Evolutionary conservation across 371 early-diverging fungal genomes (phyloP), one percentile per base, ranked within the genome.

Genomic region (Actinomucor elegans): DNA sequence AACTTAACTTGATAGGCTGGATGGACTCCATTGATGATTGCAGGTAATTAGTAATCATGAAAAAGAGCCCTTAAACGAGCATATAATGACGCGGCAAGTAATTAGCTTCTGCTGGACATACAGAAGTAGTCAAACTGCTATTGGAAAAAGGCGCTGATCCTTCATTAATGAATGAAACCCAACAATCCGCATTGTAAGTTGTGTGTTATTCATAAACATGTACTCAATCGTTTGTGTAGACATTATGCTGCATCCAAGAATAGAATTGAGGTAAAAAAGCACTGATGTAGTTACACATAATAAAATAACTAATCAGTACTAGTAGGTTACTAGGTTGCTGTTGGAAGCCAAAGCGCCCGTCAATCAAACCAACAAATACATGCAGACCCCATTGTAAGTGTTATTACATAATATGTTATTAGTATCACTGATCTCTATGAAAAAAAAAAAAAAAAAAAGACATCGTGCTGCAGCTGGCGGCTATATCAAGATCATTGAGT

Each of bases 1-100:
- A 29, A 42, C 11, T 44, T 10, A 21, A 4, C 10, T 21, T 11
- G 21, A 17, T 54, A 80, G 80, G 64, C 79, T 11, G 77, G 71
- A 5, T 85, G 85, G 85, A 77, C 83, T 5, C 81, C 85, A 8
- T 57, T 85, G 28, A 75, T 78, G 61, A 85, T 85, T 66, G 82
- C 85, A 52, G 78, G 83, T 80, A 71, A 34, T 20, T 38, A 23
- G 24, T 1, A 12, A 41, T 5, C 1, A 24, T 12, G 26, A 41
- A 40, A 40, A 40, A 12, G 18, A 41, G 26, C 2, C 41, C 3
- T 31, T 38, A 38, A 20, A 12, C 17, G 17, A 15, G 15, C n/a
- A 14, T 41, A 14, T n/a, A 26, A 21, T 26, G 41, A n/a, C n/a
- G n/a, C n/a, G n/a, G 26, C 42, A 27, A 35, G 35, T 5, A 11